A percentile compares a stretch with the other conserved stretches of the same genome.
Evolutionary conservation across 169 alveolate species (phyloP).

Genomic region (Theileria annulata): DNA sequence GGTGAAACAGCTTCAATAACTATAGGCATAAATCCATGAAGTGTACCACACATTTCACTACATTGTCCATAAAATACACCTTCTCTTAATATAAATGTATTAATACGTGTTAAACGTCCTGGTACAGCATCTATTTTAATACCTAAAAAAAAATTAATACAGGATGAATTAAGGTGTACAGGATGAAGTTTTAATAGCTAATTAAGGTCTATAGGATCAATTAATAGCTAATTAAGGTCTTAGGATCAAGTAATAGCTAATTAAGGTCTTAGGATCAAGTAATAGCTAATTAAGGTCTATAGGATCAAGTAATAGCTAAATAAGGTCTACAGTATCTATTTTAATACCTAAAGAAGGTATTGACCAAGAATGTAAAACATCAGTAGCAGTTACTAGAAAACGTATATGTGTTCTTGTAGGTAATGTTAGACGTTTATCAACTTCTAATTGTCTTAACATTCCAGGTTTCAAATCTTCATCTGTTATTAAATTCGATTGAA

Average conservation of each 20-base stretch:
- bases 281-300: no score
- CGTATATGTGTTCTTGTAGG: slow-evolving; percentile 89
- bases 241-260: no score
- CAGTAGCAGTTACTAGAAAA: slow-evolving; percentile 84
- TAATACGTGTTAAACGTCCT: slow-evolving; percentile 82
- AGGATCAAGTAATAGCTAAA: no score
- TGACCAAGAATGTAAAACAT: slow-evolving; percentile 82
- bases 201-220: no score
- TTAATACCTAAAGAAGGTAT: slow-evolving; percentile 86
- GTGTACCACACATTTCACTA: slow-evolving; percentile 89
- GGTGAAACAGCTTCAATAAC: slow-evolving; percentile 88
- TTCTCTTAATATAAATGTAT: slow-evolving; percentile 87
- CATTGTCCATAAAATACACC: slow-evolving; percentile 92
- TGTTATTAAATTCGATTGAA: slow-evolving; percentile 78
- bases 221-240: no score
- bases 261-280: no score
- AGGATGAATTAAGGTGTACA: no score
- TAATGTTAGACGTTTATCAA: slow-evolving; percentile 83
- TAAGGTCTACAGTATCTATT: slow-evolving; percentile 88
- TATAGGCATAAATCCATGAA: slow-evolving; percentile 91
- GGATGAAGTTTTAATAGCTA: no score
- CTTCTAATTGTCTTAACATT: slow-evolving; percentile 86
- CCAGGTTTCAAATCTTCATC: slow-evolving; percentile 81
- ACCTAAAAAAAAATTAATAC: no score
- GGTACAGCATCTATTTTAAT: slow-evolving; percentile 90